A percentile compares a stretch with the other conserved stretches of the same genome.
phyloP scores from a whole-genome alignment of 106 monocot genomes.

The Narthecium ossifragum region DNA sequence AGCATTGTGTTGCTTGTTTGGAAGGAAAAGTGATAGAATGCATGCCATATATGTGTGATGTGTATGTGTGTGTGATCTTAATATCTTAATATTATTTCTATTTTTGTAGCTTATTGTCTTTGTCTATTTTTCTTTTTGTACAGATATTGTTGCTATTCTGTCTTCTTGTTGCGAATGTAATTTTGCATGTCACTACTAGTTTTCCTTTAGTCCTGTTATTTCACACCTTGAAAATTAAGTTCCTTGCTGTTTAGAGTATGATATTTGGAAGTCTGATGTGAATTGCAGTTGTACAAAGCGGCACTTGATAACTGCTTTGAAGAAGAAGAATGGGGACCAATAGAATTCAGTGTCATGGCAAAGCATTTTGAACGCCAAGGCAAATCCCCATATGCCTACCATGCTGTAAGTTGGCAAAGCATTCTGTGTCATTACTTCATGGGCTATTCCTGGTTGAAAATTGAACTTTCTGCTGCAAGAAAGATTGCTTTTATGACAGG shows the following conservation, averaged over 20 bases:
- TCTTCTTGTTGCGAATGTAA: not conserved
- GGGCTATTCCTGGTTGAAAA: no score
- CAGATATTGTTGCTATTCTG: not conserved
- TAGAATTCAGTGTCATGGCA: constrained; percentile 90
- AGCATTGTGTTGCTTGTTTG: no score
- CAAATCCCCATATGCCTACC: constrained; percentile 91
- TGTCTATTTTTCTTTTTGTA: not conserved
- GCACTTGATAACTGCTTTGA: constrained; percentile 92
- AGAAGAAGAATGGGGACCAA: constrained; percentile 88
- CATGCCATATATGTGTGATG: no score
- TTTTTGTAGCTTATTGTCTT: no score
- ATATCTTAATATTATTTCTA: no score
- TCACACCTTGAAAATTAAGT: not conserved
- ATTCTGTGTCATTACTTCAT: constrained; percentile 1
- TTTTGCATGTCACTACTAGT: no score
- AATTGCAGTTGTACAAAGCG: constrained; percentile 79
- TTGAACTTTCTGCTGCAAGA: no score
- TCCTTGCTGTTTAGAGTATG: not conserved
- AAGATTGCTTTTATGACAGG: no score
- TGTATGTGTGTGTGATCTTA: no score
- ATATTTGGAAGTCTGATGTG: not conserved
- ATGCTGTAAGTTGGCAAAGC: constrained; percentile 75
- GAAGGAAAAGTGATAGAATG: no score
- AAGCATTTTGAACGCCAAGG: constrained; percentile 98
- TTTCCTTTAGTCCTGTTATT: not conserved